Evolutionary conservation across 371 early-diverging fungal genomes (phyloP), one percentile per base, ranked within the genome.

Genomic region (Circinella minor): DNA sequence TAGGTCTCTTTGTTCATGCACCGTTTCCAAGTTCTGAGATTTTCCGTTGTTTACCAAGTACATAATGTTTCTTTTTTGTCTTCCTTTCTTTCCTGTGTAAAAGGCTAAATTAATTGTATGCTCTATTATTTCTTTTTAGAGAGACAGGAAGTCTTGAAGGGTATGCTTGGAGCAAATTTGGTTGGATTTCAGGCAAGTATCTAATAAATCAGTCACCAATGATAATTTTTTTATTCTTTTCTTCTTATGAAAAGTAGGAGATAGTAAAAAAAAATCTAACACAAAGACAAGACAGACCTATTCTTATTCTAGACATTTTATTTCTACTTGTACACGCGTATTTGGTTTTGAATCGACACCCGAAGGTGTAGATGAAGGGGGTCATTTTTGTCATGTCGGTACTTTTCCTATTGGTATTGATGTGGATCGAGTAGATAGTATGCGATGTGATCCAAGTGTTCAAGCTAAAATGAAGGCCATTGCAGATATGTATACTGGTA

Each of bases 351-450:
- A 95, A 71, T 91, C 94, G 1, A 91, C 96, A 4, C 96, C 88
- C 55, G 91, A 87, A 13, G 96, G 95, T 20, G 89, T 98, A 5
- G 90, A 93, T 59, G 88, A 84, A 67, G 82, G 89, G 47, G 94
- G 93, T 1, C 89, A 88, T 63, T 84, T 87, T 11, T 94, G 96
- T 17, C 82, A 89, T 62, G 90, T 98, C 17, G 94, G 92, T 4
- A 94, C 96, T 7, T 96, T 98, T 75, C 98, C 99, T 0, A 99
- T 99, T 72, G 99, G 99, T 1, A 96, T 99, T 65, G 98, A 99
- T 79, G 85, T 77, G 7, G 83, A 81, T 43, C 75, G 77, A 51
- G 84, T 89, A 4, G 87, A 88, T 11, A 67, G 57, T 0, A 46
- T 64, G 49, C 70, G 73, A 64, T 82, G 77, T 67, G 72, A 78